Conservation (phyloP, 139 green algal species). For the Diplosphaera chodatii region DNA sequence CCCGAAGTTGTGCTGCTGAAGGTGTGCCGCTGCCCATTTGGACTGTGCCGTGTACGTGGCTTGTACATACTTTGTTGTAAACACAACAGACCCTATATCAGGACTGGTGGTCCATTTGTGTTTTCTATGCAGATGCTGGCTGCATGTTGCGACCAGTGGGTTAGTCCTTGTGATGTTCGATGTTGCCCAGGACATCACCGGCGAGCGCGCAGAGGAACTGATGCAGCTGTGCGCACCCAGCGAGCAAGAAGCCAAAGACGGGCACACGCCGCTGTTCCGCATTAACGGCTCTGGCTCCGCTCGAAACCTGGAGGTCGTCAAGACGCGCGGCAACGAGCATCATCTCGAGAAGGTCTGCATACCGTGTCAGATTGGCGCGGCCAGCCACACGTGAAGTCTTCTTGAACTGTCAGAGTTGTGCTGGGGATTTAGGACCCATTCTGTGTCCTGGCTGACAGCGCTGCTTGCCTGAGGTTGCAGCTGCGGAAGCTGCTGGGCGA, state of each 20-base stretch:
- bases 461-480: not conserved
- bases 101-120: no score
- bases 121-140: no score
- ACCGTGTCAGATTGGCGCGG: no score
- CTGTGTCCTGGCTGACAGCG: no score
- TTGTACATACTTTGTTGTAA: no score
- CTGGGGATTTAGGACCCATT: no score
- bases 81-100: no score
- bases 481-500: conserved; percentile 19
- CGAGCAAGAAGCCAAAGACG: not conserved
- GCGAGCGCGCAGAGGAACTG: conserved; percentile 52
- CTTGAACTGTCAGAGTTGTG: no score
- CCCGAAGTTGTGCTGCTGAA: conserved; percentile 76
- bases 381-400: no score
- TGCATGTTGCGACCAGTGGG: no score
- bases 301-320: conserved; percentile 10
- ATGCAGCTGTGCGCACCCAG: conserved; percentile 33
- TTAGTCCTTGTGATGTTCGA: no score
- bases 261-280: conserved; percentile 30
- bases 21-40: conserved; percentile 4
- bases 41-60: not conserved
- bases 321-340: conserved; percentile 36
- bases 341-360: conserved; percentile 55
- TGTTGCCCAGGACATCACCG: conserved; percentile 32
- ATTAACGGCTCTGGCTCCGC: conserved; percentile 18